Percentiles rank a stretch among this genome's conserved stretches.
phyloP scores from a whole-genome alignment of 805 yeast species.

The Metschnikowia cubensis region DNA sequence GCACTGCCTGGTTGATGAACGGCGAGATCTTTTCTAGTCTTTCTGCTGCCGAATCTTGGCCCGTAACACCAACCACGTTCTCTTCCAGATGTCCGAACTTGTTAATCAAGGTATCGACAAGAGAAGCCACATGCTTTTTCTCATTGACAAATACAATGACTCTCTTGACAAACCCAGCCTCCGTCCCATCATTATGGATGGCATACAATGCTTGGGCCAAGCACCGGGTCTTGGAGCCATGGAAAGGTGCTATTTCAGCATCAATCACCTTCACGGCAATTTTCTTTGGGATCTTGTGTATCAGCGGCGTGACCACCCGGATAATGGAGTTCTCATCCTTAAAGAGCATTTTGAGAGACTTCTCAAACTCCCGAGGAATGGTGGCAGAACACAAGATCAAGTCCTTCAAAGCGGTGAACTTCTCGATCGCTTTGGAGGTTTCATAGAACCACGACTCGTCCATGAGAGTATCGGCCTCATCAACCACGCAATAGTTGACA shows the following conservation, averaged over 20 bases:
- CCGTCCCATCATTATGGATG: slow-evolving; percentile 79
- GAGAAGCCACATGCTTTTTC: slow-evolving; percentile 55
- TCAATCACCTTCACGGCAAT: slow-evolving; percentile 73
- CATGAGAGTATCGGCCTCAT: slow-evolving; percentile 92
- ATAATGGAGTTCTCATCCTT: slow-evolving; percentile 51
- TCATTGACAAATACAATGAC: slow-evolving; percentile 82
- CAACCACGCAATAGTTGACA: slow-evolving; percentile 66
- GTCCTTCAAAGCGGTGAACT: slow-evolving; percentile 52
- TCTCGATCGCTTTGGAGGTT: slow-evolving; percentile 53
- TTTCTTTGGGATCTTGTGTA: slow-evolving; percentile 79
- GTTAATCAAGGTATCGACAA: slow-evolving; percentile 50
- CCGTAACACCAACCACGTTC: slow-evolving; percentile 62
- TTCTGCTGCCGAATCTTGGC: slow-evolving; percentile 59
- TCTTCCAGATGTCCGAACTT: slow-evolving; percentile 34
- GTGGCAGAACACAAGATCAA: slow-evolving; percentile 86
- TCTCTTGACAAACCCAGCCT: slow-evolving; percentile 69
- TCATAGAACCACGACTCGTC: slow-evolving; percentile 72
- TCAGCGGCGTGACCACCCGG: slow-evolving; percentile 70
- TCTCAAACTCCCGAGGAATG: slow-evolving; percentile 72
- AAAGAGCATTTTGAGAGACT: slow-evolving; percentile 53
- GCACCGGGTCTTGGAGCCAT: slow-evolving; percentile 79
- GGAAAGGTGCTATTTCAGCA: slow-evolving; percentile 72
- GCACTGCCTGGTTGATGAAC: slow-evolving; percentile 61
- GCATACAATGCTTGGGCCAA: slow-evolving; percentile 86
- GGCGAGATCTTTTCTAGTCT: slow-evolving; percentile 53